Base-by-base conservation (phyloP, 2,329 filamentous ascomycete species). In the Ilyonectria mors-panacis region DNA sequence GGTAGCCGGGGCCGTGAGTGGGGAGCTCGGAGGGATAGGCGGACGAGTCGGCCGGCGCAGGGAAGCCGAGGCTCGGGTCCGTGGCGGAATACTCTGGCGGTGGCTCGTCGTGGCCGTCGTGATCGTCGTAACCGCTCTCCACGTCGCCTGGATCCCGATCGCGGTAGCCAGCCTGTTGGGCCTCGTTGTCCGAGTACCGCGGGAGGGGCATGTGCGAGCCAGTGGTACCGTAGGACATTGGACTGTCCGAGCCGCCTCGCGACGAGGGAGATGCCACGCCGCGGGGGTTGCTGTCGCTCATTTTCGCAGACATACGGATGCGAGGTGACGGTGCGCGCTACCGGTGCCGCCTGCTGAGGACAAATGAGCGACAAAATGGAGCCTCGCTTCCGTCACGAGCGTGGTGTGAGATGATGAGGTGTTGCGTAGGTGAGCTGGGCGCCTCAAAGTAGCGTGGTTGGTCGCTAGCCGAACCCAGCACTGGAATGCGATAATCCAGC, bases 161-260 rank as follows among this genome's bases (percentile, higher is more conserved):
- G 23, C 62, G 59, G 21, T 71, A 73, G 47, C 59, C 64, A 6
- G 57, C 48, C 35, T 54, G n/a, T 6, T 66, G 59, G 10, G 50
- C 50, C 6, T 65, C 63, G 8, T 69, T 62, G 33, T 56, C 77
- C 60, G 30, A 78, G 65, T 33, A 78, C 35, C 58, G 69, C 56
- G 59, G 71, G 19, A 73, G 61, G 9, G 71, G 67, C 67, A 73
- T 63, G 7, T 61, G 70, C 21, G 71, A 73, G 15, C 50, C 33
- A 19, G 70, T 56, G n/a, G 71, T 72, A 35, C 59, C 67, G 15
- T 42, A 54, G 9, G 69, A 72, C 45, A 55, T 53, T 23, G 66
- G 63, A 44, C 65, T 74, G 35, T 67, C 63, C 59, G 65, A 48
- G 28, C 67, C 67, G 8, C 21, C 30, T 6, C 51, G 55, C 37